Conservation (phyloP, 1,284 basidiomycete species). For the Caloboletus firmus region DNA sequence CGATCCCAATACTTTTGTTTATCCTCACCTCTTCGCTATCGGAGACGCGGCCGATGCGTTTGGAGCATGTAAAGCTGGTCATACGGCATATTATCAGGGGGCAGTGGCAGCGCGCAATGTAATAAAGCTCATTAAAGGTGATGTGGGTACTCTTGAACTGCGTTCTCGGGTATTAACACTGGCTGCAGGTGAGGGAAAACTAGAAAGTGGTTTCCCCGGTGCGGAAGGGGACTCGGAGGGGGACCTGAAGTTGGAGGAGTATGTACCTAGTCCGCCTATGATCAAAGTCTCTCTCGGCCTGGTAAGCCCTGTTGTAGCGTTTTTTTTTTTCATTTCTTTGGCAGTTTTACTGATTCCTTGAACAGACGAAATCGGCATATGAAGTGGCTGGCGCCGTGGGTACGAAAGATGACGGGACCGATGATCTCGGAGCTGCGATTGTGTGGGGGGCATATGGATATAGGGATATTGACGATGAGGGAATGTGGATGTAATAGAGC, state of each 20-base stretch:
- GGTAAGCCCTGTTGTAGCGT: constrained; percentile 14
- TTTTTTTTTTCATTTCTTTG: not conserved
- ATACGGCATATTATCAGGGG: constrained; percentile 61
- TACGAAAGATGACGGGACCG: constrained; percentile 43
- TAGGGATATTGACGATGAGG: constrained; percentile 27
- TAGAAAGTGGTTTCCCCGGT: not conserved
- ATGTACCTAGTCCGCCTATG: constrained; percentile 50
- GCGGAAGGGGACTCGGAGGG: constrained; percentile 11
- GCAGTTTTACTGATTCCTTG: not conserved
- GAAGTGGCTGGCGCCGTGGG: constrained; percentile 45
- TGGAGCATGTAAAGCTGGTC: constrained; percentile 70
- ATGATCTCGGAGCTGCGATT: constrained; percentile 45
- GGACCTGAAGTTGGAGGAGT: constrained; percentile 48
- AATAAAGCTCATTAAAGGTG: constrained; percentile 38
- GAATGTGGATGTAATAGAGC: constrained; percentile 20
- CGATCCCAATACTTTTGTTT: constrained; percentile 18
- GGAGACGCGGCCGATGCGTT: constrained; percentile 72
- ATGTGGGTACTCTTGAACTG: constrained; percentile 7
- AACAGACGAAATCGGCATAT: constrained; percentile 40
- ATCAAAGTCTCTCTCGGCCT: constrained; percentile 67
- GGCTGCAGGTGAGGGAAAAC: not conserved
- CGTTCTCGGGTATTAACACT: not conserved
- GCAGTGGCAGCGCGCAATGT: constrained; percentile 58
- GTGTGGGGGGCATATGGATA: constrained; percentile 44
- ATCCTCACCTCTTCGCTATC: constrained; percentile 63